Evolutionary conservation across 2,329 filamentous ascomycete species (phyloP).

Genomic region (Beauveria medogensis): DNA sequence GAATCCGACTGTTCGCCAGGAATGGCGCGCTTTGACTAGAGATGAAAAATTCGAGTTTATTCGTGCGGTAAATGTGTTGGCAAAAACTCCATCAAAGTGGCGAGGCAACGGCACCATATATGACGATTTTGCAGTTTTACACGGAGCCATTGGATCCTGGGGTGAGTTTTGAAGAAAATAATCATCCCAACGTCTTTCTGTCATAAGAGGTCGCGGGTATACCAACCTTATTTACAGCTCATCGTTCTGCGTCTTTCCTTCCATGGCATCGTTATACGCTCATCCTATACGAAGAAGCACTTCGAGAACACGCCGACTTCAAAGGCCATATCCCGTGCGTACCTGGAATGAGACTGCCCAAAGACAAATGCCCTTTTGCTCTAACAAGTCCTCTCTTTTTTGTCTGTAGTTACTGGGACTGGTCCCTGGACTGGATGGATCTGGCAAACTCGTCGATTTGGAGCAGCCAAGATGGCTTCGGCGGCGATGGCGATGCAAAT

Average conservation of each 20-base stretch:
- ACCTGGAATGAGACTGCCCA: too few species aligned
- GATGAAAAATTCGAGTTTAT: constrained; percentile 4
- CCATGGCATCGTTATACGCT: constrained; percentile 8
- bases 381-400: background rate
- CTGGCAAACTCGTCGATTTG: constrained; percentile 14
- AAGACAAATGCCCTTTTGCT: background rate
- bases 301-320: background rate
- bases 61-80: background rate
- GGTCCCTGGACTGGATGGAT: constrained; percentile 15
- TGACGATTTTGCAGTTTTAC: constrained; percentile 7
- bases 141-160: constrained; percentile 10
- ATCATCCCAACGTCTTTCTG: too few species aligned
- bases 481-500: constrained; percentile 12
- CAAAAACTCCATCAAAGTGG: background rate
- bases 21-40: constrained; percentile 3
- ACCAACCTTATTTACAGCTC: background rate
- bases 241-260: constrained; percentile 10
- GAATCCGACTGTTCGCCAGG: background rate
- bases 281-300: background rate
- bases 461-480: constrained; percentile 12
- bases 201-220: background rate
- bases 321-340: background rate
- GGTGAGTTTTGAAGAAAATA: background rate
- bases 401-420: constrained; percentile 7
- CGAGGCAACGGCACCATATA: constrained; percentile 2